Evolutionary conservation across 257 asterid species (phyloP).

Genomic region (Ligustrum vulgare): DNA sequence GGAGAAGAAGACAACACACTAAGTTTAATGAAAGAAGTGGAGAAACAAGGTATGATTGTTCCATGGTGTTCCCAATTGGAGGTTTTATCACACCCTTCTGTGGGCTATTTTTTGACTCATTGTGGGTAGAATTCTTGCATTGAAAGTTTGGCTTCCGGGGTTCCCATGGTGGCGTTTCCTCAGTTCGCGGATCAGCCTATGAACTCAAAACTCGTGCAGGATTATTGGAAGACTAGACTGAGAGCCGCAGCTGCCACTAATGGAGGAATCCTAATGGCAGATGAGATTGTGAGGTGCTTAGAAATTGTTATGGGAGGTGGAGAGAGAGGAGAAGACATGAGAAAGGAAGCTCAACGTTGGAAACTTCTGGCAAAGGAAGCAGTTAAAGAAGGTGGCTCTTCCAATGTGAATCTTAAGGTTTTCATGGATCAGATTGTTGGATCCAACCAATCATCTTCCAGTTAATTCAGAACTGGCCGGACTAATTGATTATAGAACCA

Average conservation of each 20-base stretch:
- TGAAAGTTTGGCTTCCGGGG: slow-evolving; percentile 42
- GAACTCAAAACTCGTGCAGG: slow-evolving; percentile 50
- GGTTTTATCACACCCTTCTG: slow-evolving; percentile 24
- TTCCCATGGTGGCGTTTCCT: slow-evolving; percentile 47
- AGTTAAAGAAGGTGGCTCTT: slow-evolving; percentile 33
- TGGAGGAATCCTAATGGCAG: slow-evolving; percentile 18
- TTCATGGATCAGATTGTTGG: slow-evolving; percentile 28
- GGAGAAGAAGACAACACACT: slow-evolving; percentile 7
- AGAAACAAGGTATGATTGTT: slow-evolving; percentile 25
- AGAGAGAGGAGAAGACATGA: slow-evolving; percentile 25
- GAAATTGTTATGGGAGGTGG: slow-evolving; percentile 31
- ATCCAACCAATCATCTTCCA: not conserved
- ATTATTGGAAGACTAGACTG: slow-evolving; percentile 45
- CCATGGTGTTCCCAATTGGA: slow-evolving; percentile 35
- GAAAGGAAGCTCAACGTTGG: slow-evolving; percentile 38
- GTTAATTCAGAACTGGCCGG: not conserved
- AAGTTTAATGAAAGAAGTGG: slow-evolving; percentile 18
- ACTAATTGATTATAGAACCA: too few relatives aligned
- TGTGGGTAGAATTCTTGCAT: slow-evolving; percentile 45
- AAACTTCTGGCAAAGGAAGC: slow-evolving; percentile 42
- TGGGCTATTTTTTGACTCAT: slow-evolving; percentile 35
- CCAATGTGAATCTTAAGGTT: slow-evolving; percentile 33
- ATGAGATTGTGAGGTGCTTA: slow-evolving; percentile 40
- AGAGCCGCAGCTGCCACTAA: slow-evolving; percentile 14
- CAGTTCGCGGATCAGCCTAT: slow-evolving; percentile 51